Conservation (phyloP, 1,139 yeast species). For the Saccharomyces hybrid region DNA sequence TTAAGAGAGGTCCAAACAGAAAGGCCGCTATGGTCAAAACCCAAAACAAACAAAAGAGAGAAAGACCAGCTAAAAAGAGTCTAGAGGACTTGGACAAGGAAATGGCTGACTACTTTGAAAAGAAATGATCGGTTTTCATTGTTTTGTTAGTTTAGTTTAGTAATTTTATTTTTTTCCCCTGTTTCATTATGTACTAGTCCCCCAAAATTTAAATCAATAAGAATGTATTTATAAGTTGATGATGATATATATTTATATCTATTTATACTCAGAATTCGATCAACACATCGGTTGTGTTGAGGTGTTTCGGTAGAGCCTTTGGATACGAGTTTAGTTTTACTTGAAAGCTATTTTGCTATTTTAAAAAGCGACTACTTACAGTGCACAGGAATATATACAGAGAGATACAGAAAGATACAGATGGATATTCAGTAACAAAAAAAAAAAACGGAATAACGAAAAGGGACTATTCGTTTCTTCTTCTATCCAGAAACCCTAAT, state of each 20-base stretch:
- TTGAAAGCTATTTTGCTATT: not conserved
- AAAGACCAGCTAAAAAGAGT: constrained; percentile 56
- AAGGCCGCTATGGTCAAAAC: constrained; percentile 34
- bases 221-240: not conserved
- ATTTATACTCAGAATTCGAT: not conserved
- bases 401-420: too few relatives aligned
- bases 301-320: too few relatives aligned
- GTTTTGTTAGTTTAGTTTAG: not conserved
- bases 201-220: not conserved
- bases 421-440: not conserved
- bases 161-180: constrained; percentile 2
- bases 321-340: not conserved
- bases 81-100: constrained; percentile 88
- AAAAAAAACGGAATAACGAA: not conserved
- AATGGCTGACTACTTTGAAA: constrained; percentile 76
- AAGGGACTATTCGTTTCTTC: constrained; percentile 10
- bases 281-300: not conserved
- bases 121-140: constrained; percentile 10
- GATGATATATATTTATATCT: not conserved
- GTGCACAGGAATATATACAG: not conserved
- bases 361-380: not conserved
- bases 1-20: constrained; percentile 31
- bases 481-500: constrained; percentile 32
- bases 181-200: not conserved
- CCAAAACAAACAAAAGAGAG: constrained; percentile 32